Base-by-base conservation (phyloP, 1,284 basidiomycete species). In the Pisolithus thermaeus region DNA sequence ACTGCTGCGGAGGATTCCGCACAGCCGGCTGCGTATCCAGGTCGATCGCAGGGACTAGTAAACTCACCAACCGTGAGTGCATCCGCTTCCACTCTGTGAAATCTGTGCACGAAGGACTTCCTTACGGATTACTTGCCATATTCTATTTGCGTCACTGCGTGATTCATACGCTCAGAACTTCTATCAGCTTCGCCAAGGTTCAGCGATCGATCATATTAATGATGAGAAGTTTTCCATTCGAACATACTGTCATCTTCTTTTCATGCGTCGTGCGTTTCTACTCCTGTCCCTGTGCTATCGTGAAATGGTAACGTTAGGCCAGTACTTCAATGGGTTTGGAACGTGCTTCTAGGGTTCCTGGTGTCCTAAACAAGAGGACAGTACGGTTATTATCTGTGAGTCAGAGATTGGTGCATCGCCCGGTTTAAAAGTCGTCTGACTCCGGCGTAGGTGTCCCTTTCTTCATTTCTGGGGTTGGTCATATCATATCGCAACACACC, bases 261-360 rank as follows among this genome's bases (percentile, higher is more conserved):
- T 52, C 20, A 45, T 56, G 46, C 64, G 67, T 50, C 52, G 63
- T 69, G 46, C 54, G 63, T 61, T 7, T 3, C 3, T 0, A 8
- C 14, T n/a, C 30, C 43, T 25, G 2, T 7, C 4, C 0, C 47
- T 1, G 32, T 28, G 20, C 38, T 27, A 4, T 12, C 32, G 41
- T 53, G 38, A 56, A 16, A 8, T 30, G 43, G 52, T 30, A 60
- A 12, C 5, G 37, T 40, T 3, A 20, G 12, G 46, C 47, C 11
- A 65, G 66, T 65, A 30, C 57, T 32, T 8, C 56, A 23, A 46
- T 65, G 57, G 60, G 20, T 65, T 45, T 51, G 65, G 38, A 51
- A 32, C 14, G 27, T 53, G 35, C 60, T 51, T 49, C 66, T 44
- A 52, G 57, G 63, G 23, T 49, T 66, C 32, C 57, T 54, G 53